Evolutionary conservation across 768 basidiomycete species (phyloP), one percentile per base, ranked within the genome.

Genomic region (Tricholoma hemisulphureum): DNA sequence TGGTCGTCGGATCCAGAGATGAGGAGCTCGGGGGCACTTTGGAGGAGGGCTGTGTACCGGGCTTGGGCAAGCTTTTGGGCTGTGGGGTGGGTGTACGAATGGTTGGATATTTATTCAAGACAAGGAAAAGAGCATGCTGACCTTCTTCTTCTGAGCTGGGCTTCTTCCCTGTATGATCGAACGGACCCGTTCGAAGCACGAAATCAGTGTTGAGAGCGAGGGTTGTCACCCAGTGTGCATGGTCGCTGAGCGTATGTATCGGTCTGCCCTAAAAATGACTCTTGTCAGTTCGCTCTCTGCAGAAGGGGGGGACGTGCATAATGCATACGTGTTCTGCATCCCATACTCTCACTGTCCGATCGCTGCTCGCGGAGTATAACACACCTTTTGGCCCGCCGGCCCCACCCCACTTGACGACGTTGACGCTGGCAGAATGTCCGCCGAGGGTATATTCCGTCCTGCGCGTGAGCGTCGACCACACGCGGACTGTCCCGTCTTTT

Each of bases 171-270:
- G 81, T 89, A 63, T 97, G 92, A 69, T 98, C 95, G 65, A 91
- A 98, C 0, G 96, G 95, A 0, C 96, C 96, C 0, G 96, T 98
- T 21, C 95, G 87, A 4, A 97, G 80, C 24, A 96, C 85, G 66
- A 95, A 97, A 69, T 99, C 96, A 9, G 95, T 95, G 71, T 95
- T 96, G 55, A 98, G 80, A 3, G 97, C 87, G 43, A 99, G 84
- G 0, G 95, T 98, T 18, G 95, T 99, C 7, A 99, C 97, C 96
- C 95, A 98, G 67, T 99, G 97, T 0, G 95, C 97, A 65, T 99
- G 96, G 60, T 98, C 95, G 71, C 92, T 94, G 24, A 98, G 76
- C 0, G 88, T 87, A 65, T 95, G 83, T 34, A 98, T 76, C 24
- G 86, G 83, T 70, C 85, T 89, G 1, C 95, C 96, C 89, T 95